Evolutionary conservation across 371 early-diverging fungal species (phyloP), one percentile per base, ranked within the genome.

Genomic region (Cladochytrium tenue): DNA sequence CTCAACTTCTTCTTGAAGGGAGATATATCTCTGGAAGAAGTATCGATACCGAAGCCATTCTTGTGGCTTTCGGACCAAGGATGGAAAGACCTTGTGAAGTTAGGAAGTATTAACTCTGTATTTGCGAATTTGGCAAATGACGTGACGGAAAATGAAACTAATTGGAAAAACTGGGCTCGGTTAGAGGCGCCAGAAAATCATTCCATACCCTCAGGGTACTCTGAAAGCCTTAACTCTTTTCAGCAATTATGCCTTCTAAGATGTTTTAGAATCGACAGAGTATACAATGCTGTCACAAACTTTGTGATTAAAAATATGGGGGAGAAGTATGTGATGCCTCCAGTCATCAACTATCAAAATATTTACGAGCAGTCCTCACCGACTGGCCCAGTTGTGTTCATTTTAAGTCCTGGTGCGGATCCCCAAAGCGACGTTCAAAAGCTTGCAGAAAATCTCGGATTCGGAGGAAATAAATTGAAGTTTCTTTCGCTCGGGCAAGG

Each of bases 1-100:
- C 70, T 86, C 32, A 82, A 86, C 67, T 86, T 84, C 65, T 86
- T 86, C 76, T 69, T 84, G 34, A 86, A 86, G 66, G 86, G 86
- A 20, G 83, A 86, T 62, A 76, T 84, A 4, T 79, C 86, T 2
- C 68, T 86, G 28, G 86, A 84, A 26, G 66, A 68, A 27, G 81
- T 82, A 1, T 20, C 73, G 15, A 75, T 64, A 10, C 64, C 73
- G 3, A 80, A 81, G 36, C 85, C 86, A 34, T 79, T 70, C 62
- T 23, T 71, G n/a, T 86, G 84, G 83, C 61, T 84, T 28, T 57
- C 74, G 20, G 79, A 78, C 35, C 85, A 84, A 60, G 83, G 85
- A 0, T 86, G 85, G 85, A 84, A 84, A 56, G 84, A 86, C 63
- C 36, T 86, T 2, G 56, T 79, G 0, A 67, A 70, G 50, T 64